phyloP scores from a whole-genome alignment of 1,139 yeast species.

The Yamadazyma blattariae region DNA sequence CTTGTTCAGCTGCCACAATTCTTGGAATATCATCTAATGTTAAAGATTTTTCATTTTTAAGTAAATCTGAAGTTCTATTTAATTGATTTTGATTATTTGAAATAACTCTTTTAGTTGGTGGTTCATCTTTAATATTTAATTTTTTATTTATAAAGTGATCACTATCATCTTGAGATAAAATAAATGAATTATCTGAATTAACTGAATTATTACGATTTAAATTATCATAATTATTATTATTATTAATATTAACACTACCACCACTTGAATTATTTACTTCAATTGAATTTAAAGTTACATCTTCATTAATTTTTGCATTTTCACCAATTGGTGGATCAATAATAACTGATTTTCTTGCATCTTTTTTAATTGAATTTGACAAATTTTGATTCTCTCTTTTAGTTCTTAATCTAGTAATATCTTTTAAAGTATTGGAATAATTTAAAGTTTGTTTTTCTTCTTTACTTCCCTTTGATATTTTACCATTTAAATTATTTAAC shows the following conservation, averaged over 20 bases:
- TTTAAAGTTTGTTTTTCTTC: constrained; percentile 30
- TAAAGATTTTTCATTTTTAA: constrained; percentile 79
- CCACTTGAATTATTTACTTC: constrained; percentile 14
- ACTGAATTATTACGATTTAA: constrained; percentile 11
- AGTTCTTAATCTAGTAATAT: constrained; percentile 74
- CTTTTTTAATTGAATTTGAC: constrained; percentile 52
- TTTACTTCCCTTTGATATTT: constrained; percentile 7
- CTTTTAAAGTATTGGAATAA: constrained; percentile 69
- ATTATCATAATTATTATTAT: constrained; percentile 17
- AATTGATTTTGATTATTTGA: constrained; percentile 32
- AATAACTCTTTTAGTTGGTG: constrained; percentile 23
- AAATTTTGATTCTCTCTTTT: constrained; percentile 68
- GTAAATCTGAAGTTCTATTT: constrained; percentile 60
- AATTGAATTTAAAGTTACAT: constrained; percentile 12
- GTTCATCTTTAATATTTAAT: constrained; percentile 46
- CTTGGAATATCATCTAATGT: constrained; percentile 96
- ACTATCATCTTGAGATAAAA: constrained; percentile 23
- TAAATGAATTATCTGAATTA: constrained; percentile 19
- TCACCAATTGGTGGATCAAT: constrained; percentile 58
- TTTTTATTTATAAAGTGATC: constrained; percentile 36
- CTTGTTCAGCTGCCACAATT: constrained; percentile 96
- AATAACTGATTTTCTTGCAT: constrained; percentile 43
- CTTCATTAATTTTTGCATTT: constrained; percentile 18
- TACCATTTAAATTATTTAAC: constrained; percentile 17
- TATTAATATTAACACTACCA: constrained; percentile 6